Evolutionary conservation across 768 basidiomycete species (phyloP), one percentile per base, ranked within the genome.

Genomic region (Mycena rebaudengoi): DNA sequence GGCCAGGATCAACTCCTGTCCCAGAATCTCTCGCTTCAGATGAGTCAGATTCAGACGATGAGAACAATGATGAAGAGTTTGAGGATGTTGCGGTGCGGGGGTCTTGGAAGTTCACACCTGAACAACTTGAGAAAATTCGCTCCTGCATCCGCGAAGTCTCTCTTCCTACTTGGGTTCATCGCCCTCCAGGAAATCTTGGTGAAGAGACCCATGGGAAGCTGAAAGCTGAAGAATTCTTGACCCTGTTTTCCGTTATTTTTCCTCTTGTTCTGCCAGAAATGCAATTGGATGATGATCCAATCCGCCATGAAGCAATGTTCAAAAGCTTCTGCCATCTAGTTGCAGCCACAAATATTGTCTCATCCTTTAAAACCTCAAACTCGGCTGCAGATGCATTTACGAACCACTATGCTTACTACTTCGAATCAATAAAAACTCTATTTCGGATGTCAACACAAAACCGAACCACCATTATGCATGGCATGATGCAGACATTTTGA

Each of bases 161-260:
- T 6, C 35, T 70, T 7, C 71, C 71, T 2, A 48, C 55, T 23
- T 67, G 45, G 33, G 43, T 62, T 23, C 20, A 40, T 6, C 56
- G 56, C 7, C 65, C 54, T 20, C 71, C 70, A 25, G 40, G n/a
- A 11, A 71, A 72, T 40, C 61, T 69, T 51, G 69, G 71, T 4
- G 65, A 70, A 16, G 25, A 46, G 2, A 46, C 33, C 6, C 69
- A 70, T 50, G 67, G 69, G 21, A 70, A 70, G 40, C 52, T 72
- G n/a, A 70, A 70, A 35, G 67, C 65, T 33, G 55, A 70, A 33
- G 45, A 72, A 33, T 68, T 41, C 23, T 43, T 62, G 20, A 48
- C 37, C 11, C 41, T 66, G 1, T 70, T 68, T 35, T 66, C 52
- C 14, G 54, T 62, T 21, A 53, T 66, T n/a, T 64, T 68, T 6